Base-by-base conservation (phyloP, 129 eudicot species). In the Rutidosis leptorrhynchoides region DNA sequence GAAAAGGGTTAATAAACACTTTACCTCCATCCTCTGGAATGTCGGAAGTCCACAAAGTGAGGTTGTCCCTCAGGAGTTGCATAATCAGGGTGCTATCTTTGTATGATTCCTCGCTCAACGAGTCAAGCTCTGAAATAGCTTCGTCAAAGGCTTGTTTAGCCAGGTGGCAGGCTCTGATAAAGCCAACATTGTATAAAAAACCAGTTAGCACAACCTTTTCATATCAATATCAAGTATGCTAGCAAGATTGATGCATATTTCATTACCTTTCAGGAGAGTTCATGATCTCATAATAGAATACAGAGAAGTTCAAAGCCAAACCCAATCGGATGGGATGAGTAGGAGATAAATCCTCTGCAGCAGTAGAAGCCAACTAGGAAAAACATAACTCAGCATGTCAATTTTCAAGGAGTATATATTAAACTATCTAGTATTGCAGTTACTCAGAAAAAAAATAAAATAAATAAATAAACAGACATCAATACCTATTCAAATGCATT, bases 71-170 rank as follows among this genome's bases (percentile, higher is more conserved):
- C 63, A 80, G 45, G 25, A 80, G 81, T 55, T 80, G 84, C 81
- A 80, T 80, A 23, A 80, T 80, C 20, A 80, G 48, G 23, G 84
- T 80, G 81, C 84, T 80, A 65, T 80, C 84, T 67, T 80, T 80
- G 81, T 80, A 80, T 29, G 84, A 80, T 29, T 81, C 85, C 79
- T 81, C 81, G 22, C 81, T 81, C 72, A 81, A 37, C 30, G 78
- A 52, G 77, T 81, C 85, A 55, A 81, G 79, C 75, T 81, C 85
- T 15, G 85, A 81, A 48, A 77, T 81, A 32, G 84, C 84, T 76
- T 80, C 84, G 55, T 80, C 81, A 67, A 80, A 80, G 54, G 84
- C 84, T 75, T 76, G 84, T 64, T 80, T 80, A 17, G 84, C 84
- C 51, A 80, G 78, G 70, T 80, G 81, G 77, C 84, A 80, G 32